Evolutionary conservation across 2,329 filamentous ascomycete genomes (phyloP), one percentile per base, ranked within the genome.

Genomic region (Phoma herbarum): DNA sequence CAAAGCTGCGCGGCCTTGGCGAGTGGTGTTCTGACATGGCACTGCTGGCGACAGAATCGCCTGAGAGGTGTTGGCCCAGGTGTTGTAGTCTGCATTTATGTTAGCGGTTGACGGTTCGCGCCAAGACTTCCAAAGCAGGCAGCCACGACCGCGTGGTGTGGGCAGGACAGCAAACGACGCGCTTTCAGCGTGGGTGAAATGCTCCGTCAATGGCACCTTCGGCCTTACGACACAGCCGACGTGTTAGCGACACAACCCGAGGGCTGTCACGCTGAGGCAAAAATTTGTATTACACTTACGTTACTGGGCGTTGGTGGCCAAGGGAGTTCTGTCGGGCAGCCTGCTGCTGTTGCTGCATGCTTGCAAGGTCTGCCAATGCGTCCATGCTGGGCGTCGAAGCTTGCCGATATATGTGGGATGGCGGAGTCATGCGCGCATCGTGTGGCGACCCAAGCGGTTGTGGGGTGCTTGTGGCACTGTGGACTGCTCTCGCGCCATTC

Each of bases 351-450:
- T 80, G 79, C 64, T 81, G 80, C 76, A 81, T 80, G 8, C 78
- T 77, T 45, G 80, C 80, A 55, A 82, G 73, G 71, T 83, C 81
- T 80, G 81, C 79, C 55, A 82, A 66, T 57, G 79, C 78, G 55
- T 83, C 81, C 79, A 83, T 81, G 44, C 79, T 76, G 28, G 79
- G 77, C 16, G 78, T 82, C 23, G 80, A 82, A 1, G 76, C 72
- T 39, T 78, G 76, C 8, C 79, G 74, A 60, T 76, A 76, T 33
- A 75, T 48, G 26, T 67, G 70, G 22, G 75, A 68, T n/a, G 74
- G 71, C 18, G 77, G 68, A 3, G 71, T 73, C 60, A 74, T 69
- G 62, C 68, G 68, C 63, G 73, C 65, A 59, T 74, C 73, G 59
- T 66, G 73, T 8, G 73, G 67, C 23, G 73, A 72, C 37, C 66